Percentiles rank a stretch among this genome's conserved stretches.
These are phyloP conservation scores for Jimgerdemannia lactiflua DNA, from an alignment of 192 early-diverging fungal genomes.

Conservation along the genomic window DNA sequence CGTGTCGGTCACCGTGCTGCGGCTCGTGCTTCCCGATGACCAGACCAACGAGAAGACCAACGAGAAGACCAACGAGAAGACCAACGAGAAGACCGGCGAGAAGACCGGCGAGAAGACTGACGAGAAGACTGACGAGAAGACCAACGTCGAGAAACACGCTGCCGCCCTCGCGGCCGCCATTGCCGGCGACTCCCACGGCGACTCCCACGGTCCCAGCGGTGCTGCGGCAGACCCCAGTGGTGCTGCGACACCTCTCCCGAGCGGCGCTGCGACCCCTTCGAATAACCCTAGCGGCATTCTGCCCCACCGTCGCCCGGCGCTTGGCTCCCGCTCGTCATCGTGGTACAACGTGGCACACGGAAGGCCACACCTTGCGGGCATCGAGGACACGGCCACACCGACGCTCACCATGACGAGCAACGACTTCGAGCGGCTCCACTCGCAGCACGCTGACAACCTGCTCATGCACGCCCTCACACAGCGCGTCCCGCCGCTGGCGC, in stretches of 20 bases:
- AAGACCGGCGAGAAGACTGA: not conserved
- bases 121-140: too few species aligned
- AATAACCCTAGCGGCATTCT: too few species aligned
- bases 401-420: not conserved
- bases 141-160: conserved; percentile 3
- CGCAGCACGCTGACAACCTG: not conserved
- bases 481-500: not conserved
- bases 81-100: conserved; percentile 2
- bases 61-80: conserved; percentile 4
- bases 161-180: conserved; percentile 20
- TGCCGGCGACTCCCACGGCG: conserved; percentile 12
- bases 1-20: conserved; percentile 50
- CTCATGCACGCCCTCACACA: not conserved
- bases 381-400: not conserved
- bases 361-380: too few species aligned
- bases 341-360: too few species aligned
- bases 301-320: too few species aligned
- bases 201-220: conserved; percentile 9
- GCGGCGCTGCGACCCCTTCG: not conserved
- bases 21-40: conserved; percentile 27
- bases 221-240: not conserved
- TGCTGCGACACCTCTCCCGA: not conserved
- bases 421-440: not conserved
- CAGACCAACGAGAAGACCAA: not conserved
- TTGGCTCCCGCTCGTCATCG: not conserved